phyloP scores from a whole-genome alignment of 1,284 basidiomycete genomes.

The Singerocomus rubriflavus region DNA sequence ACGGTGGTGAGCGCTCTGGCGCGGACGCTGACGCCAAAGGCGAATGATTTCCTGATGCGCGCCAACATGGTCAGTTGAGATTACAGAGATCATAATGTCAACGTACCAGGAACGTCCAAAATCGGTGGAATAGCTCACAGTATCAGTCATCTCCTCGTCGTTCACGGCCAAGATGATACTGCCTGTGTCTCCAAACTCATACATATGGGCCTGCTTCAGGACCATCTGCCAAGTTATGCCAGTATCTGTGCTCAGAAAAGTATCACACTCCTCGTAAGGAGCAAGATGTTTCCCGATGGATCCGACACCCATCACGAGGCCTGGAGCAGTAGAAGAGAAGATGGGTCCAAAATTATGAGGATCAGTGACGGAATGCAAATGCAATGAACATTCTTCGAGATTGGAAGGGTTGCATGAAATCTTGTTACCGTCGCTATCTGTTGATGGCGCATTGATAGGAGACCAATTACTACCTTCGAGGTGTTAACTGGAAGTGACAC shows the following conservation, averaged over 20 bases:
- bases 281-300: slow-evolving; percentile 72
- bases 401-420: slow-evolving; percentile 64
- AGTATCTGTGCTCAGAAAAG: slow-evolving; percentile 89
- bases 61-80: slow-evolving; percentile 49
- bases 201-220: slow-evolving; percentile 79
- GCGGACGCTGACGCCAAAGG: slow-evolving; percentile 72
- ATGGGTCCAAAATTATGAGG: slow-evolving; percentile 92
- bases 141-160: slow-evolving; percentile 80
- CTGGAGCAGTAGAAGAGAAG: slow-evolving; percentile 93
- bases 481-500: not conserved
- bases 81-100: not conserved
- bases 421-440: slow-evolving; percentile 57
- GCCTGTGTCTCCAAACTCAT: slow-evolving; percentile 93
- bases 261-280: slow-evolving; percentile 89
- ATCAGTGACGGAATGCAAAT: slow-evolving; percentile 88
- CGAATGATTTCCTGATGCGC: slow-evolving; percentile 59
- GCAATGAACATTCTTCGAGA: slow-evolving; percentile 70
- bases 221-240: slow-evolving; percentile 87
- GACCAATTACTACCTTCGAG: slow-evolving; percentile 70
- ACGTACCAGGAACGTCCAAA: slow-evolving; percentile 81
- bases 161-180: slow-evolving; percentile 83
- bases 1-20: slow-evolving; percentile 78
- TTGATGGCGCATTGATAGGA: slow-evolving; percentile 61
- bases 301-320: slow-evolving; percentile 94
- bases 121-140: slow-evolving; percentile 82